Evolutionary conservation across 768 basidiomycete species (phyloP).

Genomic region (Udeniomyces megalosporus): DNA sequence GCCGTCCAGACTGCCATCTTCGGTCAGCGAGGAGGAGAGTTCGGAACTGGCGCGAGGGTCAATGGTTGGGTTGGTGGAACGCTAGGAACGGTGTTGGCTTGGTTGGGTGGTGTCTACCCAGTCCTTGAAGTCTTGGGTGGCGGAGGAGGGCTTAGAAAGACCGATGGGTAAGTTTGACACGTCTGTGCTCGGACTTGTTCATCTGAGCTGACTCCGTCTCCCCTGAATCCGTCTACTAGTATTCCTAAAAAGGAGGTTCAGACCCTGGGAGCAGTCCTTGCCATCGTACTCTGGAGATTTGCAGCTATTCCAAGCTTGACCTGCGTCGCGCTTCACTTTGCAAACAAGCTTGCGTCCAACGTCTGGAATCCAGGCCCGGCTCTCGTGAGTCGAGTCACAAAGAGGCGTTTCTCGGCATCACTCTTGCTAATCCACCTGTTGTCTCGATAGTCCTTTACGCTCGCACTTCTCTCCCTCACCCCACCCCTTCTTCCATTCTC

Average conservation of each 20-base stretch:
- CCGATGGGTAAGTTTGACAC: constrained; percentile 10
- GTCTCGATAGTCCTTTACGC: background rate
- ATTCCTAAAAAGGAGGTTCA: background rate
- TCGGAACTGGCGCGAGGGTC: background rate
- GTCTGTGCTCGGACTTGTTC: too few species aligned
- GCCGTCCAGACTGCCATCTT: constrained; percentile 1
- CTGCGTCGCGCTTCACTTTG: background rate
- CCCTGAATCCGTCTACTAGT: background rate
- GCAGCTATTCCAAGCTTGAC: constrained; percentile 4
- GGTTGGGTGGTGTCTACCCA: constrained; percentile 3
- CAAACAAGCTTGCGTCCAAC: too few species aligned
- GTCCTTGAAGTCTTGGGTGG: constrained; percentile 4
- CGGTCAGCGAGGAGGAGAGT: background rate
- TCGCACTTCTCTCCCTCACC: background rate
- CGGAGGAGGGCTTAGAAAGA: constrained; percentile 4
- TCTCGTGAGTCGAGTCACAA: background rate
- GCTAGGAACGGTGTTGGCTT: background rate
- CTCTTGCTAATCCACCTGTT: background rate
- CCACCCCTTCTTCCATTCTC: background rate
- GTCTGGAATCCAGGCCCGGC: background rate
- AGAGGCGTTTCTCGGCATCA: background rate
- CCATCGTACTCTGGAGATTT: constrained; percentile 11
- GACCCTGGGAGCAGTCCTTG: constrained; percentile 10
- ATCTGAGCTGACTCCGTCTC: too few species aligned
- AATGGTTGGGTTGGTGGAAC: constrained; percentile 6